Base-by-base conservation (phyloP, 352 stramenopile genomes). In the Saprolegnia diclina region DNA sequence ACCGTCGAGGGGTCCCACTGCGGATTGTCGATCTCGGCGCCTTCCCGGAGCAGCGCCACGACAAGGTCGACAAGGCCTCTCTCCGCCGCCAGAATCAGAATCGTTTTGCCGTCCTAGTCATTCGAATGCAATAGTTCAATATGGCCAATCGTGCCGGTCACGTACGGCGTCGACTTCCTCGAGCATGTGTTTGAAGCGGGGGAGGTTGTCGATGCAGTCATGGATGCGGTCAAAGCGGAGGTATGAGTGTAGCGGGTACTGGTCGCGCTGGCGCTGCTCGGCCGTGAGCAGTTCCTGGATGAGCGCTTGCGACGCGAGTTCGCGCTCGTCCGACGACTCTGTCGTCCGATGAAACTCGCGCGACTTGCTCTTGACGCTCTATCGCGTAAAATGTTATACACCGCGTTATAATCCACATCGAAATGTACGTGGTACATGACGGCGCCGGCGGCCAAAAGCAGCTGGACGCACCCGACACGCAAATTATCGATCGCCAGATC, bases 41-140 rank as follows among this genome's bases (percentile, higher is more conserved):
- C 45, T 26, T 44, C 13, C 7, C 62, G n/a, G 9, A 68, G 50
- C 18, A 68, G 37, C 16, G 24, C 37, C 14, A 26, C 22, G 1
- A 68, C 62, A 68, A 68, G 50, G 13, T 68, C 62, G 9, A 68
- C 62, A 13, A 56, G 62, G 32, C 62, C 62, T 22, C 18, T n/a
- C 35, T 68, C 62, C 6, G 62, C 62, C 4, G 62, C 62, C 4
- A 68, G 14, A 18, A 68, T 68, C 40, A 68, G 22, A 14, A 68
- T 42, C 32, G 62, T 68, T 42, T 68, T 68, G 3, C 62, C 62
- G 32, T 59, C 16, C 62, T 68, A 68, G 13, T 10, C 24, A 63
- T 22, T 0, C 2, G 18, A 1, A 22, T 5, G 26, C 42, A 3
- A n/a, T 59, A 1, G 19, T 16, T 2, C 4, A 59, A 9, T 16